Base-by-base conservation (phyloP, 163 green algal species). In the Scenedesmus sp. region DNA sequence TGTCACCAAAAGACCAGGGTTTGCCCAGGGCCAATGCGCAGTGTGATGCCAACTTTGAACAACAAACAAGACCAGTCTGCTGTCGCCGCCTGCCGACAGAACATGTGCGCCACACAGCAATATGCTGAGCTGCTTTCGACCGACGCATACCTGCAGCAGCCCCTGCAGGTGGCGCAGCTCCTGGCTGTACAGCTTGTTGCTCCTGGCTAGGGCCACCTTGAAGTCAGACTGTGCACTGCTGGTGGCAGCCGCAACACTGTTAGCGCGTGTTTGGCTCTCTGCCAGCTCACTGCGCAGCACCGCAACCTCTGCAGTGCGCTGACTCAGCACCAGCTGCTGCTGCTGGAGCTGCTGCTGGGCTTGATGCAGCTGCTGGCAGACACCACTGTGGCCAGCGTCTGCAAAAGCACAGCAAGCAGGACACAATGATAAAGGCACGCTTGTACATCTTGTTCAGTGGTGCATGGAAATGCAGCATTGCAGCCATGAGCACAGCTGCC, bases 121-220 rank as follows among this genome's bases (percentile, higher is more conserved):
- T n/a, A n/a, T n/a, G n/a, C n/a, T n/a, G n/a, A n/a, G n/a, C n/a
- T n/a, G n/a, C n/a, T n/a, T n/a, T n/a, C n/a, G n/a, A n/a, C n/a
- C n/a, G 51, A 1, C 51, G 12, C 72, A n/a, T 44, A 78, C 82
- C 51, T 78, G 53, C 53, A 86, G n/a, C 81, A 86, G 37, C 3
- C 30, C 37, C 30, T 86, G 81, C 81, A 86, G 30, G 40, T 86
- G 81, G n/a, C 37, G 44, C 46, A 86, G 81, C 46, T 86, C 81
- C 46, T 86, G 81, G 12, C 46, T 49, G 22, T 86, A 72, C 81
- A 86, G n/a, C 46, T 86, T 86, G 81, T 73, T 43, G 35, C 81
- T 86, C 37, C 81, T 70, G 15, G 46, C 30, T n/a, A 86, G 37
- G 5, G 81, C 81, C 61, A 49, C 81, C 30, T 26, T 86, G 46